Conservation (phyloP, 805 yeast genomes). For the Yamadazyma nakazawae region DNA sequence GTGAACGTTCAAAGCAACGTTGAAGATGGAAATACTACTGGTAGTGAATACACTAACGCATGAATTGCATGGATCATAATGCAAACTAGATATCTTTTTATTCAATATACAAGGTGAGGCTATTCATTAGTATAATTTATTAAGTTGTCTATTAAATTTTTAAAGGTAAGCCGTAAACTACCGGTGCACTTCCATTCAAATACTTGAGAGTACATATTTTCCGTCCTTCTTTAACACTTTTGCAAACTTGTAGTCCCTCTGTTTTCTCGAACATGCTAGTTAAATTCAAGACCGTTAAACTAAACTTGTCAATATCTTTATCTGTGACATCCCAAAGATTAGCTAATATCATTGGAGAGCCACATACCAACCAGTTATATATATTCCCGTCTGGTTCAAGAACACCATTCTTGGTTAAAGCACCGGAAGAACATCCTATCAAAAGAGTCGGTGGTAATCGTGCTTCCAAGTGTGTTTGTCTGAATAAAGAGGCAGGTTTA, state of each 20-base stretch:
- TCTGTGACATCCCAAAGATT: slow-evolving; percentile 97
- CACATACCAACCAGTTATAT: slow-evolving; percentile 71
- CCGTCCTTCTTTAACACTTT: slow-evolving; percentile 63
- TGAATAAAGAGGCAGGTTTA: slow-evolving; percentile 47
- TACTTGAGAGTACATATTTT: slow-evolving; percentile 64
- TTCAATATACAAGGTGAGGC: neutral
- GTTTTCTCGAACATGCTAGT: slow-evolving; percentile 55
- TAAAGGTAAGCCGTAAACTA: slow-evolving; percentile 83
- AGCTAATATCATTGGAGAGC: slow-evolving; percentile 78
- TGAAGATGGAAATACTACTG: neutral
- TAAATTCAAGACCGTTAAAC: slow-evolving; percentile 52
- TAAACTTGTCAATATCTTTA: slow-evolving; percentile 85
- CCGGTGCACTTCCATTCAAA: slow-evolving; percentile 91
- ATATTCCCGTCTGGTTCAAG: slow-evolving; percentile 77
- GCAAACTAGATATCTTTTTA: neutral
- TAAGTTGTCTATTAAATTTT: neutral
- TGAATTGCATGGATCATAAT: neutral
- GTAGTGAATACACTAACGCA: no score
- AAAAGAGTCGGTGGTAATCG: slow-evolving; percentile 60
- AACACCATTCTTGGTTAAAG: slow-evolving; percentile 52
- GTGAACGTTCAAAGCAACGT: neutral
- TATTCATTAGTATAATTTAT: neutral
- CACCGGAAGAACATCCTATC: slow-evolving; percentile 90
- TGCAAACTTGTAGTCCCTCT: slow-evolving; percentile 35
- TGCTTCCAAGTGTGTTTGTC: slow-evolving; percentile 22